These are phyloP conservation scores for Picea sitchensis DNA, from an alignment of 75 land plant species.

Conservation along the genomic window DNA sequence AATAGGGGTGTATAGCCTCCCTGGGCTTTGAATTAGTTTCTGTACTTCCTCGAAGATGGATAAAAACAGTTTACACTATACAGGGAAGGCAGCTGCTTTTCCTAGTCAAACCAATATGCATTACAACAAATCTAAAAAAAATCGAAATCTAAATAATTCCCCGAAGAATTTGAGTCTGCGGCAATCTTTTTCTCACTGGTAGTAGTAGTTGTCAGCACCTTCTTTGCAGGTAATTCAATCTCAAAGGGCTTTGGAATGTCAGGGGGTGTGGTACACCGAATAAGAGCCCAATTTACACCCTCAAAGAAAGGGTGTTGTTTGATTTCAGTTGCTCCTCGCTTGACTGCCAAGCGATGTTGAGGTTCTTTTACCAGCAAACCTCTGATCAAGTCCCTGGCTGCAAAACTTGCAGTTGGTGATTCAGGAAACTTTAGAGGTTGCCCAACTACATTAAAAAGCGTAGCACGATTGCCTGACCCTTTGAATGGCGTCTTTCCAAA, in stretches of 20 bases:
- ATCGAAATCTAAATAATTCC: conserved; percentile 15
- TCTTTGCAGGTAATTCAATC: conserved; percentile 32
- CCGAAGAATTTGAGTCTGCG: conserved; percentile 14
- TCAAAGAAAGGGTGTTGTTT: conserved; percentile 98
- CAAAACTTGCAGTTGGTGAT: conserved; percentile 75
- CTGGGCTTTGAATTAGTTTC: neutral
- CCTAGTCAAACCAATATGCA: neutral
- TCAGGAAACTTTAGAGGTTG: conserved; percentile 93
- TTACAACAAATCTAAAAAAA: conserved; percentile 10
- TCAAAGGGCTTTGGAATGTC: conserved; percentile 87
- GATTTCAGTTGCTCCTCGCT: conserved; percentile 96
- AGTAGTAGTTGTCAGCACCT: conserved; percentile 10
- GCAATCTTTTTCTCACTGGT: conserved; percentile 53
- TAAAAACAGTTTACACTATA: conserved; percentile 6
- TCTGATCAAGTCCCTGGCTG: conserved; percentile 83
- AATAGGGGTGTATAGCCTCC: neutral
- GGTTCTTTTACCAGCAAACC: conserved; percentile 96
- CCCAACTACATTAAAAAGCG: conserved; percentile 98
- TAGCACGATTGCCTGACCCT: conserved; percentile 95
- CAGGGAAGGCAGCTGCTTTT: conserved; percentile 3
- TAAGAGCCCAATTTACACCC: conserved; percentile 95
- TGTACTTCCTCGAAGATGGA: neutral
- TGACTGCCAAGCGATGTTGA: conserved; percentile 82
- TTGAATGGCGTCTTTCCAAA: conserved; percentile 99
- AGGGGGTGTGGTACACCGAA: conserved; percentile 89